Evolutionary conservation across 2,329 filamentous ascomycete genomes (phyloP), one percentile per base, ranked within the genome.

Genomic region (Aspergillus sp.): DNA sequence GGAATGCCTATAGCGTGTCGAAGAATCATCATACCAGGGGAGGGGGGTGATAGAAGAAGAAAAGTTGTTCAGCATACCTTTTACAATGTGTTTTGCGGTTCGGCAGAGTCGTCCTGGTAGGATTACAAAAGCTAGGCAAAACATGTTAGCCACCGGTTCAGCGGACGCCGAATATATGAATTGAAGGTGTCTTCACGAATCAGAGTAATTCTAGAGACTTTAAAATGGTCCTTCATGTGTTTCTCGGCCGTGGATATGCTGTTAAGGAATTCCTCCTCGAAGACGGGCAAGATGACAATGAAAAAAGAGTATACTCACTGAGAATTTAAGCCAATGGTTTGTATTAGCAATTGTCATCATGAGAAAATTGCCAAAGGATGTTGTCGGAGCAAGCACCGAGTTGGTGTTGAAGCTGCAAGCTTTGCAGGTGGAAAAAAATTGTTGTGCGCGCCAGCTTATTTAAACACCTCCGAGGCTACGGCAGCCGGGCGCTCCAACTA

Each of bases 1-100:
- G 84, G 84, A 86, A 86, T 86, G 84, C 84, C 84, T 83, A 55
- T 84, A 81, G 80, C 81, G 73, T 84, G 84, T 86, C 84, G 75
- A 78, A 74, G 74, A 73, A 80, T 86, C 84, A 86, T 86, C 84
- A 86, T 76, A 73, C 71, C 77, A 77, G 59, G 63, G 62, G 59
- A 61, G 56, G 45, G 58, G 51, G 58, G 61, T 56, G 43, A 57
- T 46, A 56, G 59, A 44, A 46, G 46, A 51, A 52, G 54, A 47
- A 52, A 57, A 61, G 43, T 12, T 37, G 40, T 31, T 31, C 55
- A 27, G 43, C 68, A 66, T 71, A 83, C 81, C 81, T 83, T 80
- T 79, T 72, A 61, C 51, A 66, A 48, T 46, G 21, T 54, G 35
- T 47, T 57, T 14, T 51, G 17, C 44, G n/a, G 23, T 3, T 12